Evolutionary conservation across 2,329 filamentous ascomycete species (phyloP).

Genomic region (Helminthosporium solani): DNA sequence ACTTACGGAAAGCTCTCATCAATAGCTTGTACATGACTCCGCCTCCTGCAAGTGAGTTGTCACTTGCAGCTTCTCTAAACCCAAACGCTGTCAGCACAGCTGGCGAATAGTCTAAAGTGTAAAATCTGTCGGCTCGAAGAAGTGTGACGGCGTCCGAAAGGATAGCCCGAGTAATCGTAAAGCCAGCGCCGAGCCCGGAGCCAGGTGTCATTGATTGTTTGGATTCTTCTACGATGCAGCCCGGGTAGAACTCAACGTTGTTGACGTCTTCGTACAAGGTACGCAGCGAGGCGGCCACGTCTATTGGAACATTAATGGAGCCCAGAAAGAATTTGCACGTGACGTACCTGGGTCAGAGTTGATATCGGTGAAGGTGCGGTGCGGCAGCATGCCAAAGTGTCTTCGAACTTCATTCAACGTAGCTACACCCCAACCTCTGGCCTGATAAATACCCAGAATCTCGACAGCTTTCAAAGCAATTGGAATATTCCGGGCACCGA

Average conservation of each 20-base stretch:
- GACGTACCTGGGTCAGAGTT: slow-evolving; percentile 71
- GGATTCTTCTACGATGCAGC: slow-evolving; percentile 72
- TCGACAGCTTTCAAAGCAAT: slow-evolving; percentile 71
- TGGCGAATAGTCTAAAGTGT: slow-evolving; percentile 16
- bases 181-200: slow-evolving; percentile 66
- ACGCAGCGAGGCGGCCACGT: slow-evolving; percentile 54
- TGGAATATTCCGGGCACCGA: slow-evolving; percentile 67
- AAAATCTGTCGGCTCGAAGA: slow-evolving; percentile 50
- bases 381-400: slow-evolving; percentile 74
- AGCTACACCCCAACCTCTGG: slow-evolving; percentile 73
- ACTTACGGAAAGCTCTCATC: slow-evolving; percentile 16
- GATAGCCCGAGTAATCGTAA: slow-evolving; percentile 71
- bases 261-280: slow-evolving; percentile 70
- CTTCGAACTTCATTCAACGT: slow-evolving; percentile 81
- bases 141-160: slow-evolving; percentile 72
- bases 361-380: slow-evolving; percentile 78
- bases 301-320: neutral
- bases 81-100: slow-evolving; percentile 15
- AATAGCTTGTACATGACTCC: slow-evolving; percentile 17
- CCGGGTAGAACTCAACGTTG: slow-evolving; percentile 76
- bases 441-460: slow-evolving; percentile 75
- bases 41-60: slow-evolving; percentile 11
- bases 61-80: slow-evolving; percentile 10
- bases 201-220: slow-evolving; percentile 68
- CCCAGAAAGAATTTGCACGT: too few relatives aligned